A percentile compares a stretch with the other conserved stretches of the same genome.
phyloP scores from a whole-genome alignment of 2,329 filamentous ascomycete species.

The Colletotrichum sp. region DNA sequence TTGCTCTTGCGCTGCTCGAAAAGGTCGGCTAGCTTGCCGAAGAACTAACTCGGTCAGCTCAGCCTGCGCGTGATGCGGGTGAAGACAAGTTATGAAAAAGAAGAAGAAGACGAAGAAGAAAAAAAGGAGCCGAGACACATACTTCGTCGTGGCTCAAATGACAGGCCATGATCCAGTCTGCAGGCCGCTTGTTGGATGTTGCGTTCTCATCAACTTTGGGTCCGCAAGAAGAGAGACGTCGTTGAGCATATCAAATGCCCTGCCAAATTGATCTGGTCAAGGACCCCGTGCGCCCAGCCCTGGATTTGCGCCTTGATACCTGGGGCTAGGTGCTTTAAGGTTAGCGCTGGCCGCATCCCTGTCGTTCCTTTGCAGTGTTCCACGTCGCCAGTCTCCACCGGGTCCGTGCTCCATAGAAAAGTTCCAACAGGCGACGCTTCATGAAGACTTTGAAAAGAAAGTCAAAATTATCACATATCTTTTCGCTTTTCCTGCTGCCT shows the following conservation, averaged over 20 bases:
- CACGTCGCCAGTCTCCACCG: background rate
- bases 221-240: background rate
- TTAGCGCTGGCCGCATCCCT: background rate
- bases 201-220: background rate
- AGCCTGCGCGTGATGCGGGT: background rate
- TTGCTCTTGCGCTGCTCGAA: conserved; percentile 71
- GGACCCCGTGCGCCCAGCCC: background rate
- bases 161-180: conserved; percentile 34
- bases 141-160: conserved; percentile 69
- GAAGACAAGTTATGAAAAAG: too few species aligned
- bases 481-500: background rate
- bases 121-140: background rate
- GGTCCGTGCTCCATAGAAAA: background rate
- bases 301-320: background rate
- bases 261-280: background rate
- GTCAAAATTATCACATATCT: background rate
- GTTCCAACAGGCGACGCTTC: background rate
- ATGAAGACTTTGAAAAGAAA: background rate
- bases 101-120: background rate
- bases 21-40: conserved; percentile 69
- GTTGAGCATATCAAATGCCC: background rate
- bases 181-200: background rate
- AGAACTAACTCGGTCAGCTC: conserved; percentile 66
- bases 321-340: background rate
- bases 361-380: background rate